These are phyloP conservation scores for Pleurotus ostreatus DNA, from an alignment of 768 basidiomycete species.

Conservation along the genomic window DNA sequence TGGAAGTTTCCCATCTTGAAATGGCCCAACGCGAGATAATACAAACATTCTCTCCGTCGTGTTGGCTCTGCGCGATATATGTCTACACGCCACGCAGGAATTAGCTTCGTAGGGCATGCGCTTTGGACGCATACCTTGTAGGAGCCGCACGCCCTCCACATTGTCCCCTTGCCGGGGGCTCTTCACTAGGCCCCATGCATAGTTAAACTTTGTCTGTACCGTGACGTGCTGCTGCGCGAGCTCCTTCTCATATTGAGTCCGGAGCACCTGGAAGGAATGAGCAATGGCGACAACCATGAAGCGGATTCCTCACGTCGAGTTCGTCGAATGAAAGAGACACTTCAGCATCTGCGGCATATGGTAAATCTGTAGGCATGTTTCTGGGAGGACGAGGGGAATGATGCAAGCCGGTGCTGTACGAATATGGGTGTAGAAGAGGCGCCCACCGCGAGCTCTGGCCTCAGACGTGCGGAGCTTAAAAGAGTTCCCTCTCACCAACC, in stretches of 20 bases:
- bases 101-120: neutral
- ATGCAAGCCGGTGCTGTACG: constrained; percentile 7
- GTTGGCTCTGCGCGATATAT: constrained; percentile 86
- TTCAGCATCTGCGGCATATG: constrained; percentile 94
- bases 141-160: constrained; percentile 83
- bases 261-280: constrained; percentile 58
- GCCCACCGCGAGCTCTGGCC: neutral
- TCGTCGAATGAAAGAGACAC: constrained; percentile 87
- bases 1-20: constrained; percentile 96
- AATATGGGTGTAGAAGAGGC: constrained; percentile 5
- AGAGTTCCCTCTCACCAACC: constrained; percentile 14
- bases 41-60: constrained; percentile 90
- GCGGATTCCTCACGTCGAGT: constrained; percentile 57
- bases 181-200: constrained; percentile 95
- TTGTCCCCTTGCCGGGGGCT: constrained; percentile 82
- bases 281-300: neutral
- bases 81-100: constrained; percentile 42
- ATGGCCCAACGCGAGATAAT: constrained; percentile 93
- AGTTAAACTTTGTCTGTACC: constrained; percentile 96
- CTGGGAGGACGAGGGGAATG: constrained; percentile 9
- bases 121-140: constrained; percentile 57
- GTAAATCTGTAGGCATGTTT: constrained; percentile 75
- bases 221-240: constrained; percentile 79
- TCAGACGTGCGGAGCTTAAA: constrained; percentile 34
- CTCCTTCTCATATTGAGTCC: constrained; percentile 88